These are phyloP conservation scores for Globisporangium abappressorium DNA, from an alignment of 352 stramenopile genomes.

Conservation along the genomic window DNA sequence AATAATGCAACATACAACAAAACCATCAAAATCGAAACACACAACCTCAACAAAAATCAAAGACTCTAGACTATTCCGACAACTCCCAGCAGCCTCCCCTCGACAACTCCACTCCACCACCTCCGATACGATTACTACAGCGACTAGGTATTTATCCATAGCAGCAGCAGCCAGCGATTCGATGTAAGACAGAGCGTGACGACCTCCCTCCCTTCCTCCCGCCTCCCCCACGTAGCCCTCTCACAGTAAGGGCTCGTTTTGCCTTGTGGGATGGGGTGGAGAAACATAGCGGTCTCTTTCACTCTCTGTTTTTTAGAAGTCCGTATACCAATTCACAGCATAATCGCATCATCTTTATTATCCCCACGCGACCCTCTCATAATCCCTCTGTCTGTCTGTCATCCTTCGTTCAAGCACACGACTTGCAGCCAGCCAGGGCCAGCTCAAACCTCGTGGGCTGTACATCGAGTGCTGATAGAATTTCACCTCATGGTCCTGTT, in stretches of 20 bases:
- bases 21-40: not conserved
- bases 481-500: not conserved
- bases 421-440: not conserved
- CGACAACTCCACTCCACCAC: not conserved
- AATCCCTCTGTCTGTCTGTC: not conserved
- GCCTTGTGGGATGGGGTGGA: not conserved
- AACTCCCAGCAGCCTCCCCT: not conserved
- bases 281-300: not conserved
- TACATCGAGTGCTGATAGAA: not conserved
- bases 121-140: constrained; percentile 9
- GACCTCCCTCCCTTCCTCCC: not conserved
- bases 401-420: not conserved
- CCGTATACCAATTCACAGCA: constrained; percentile 1
- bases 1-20: constrained; percentile 37
- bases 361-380: not conserved
- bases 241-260: not conserved
- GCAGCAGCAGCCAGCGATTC: not conserved
- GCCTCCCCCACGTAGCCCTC: not conserved
- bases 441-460: not conserved
- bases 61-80: constrained; percentile 10
- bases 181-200: not conserved
- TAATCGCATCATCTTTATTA: constrained; percentile 2
- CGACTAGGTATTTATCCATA: constrained; percentile 12
- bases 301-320: constrained; percentile 6
- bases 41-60: constrained; percentile 5